Evolutionary conservation across 2,329 filamentous ascomycete species (phyloP), one percentile per base, ranked within the genome.

Genomic region (Ilyonectria destructans): DNA sequence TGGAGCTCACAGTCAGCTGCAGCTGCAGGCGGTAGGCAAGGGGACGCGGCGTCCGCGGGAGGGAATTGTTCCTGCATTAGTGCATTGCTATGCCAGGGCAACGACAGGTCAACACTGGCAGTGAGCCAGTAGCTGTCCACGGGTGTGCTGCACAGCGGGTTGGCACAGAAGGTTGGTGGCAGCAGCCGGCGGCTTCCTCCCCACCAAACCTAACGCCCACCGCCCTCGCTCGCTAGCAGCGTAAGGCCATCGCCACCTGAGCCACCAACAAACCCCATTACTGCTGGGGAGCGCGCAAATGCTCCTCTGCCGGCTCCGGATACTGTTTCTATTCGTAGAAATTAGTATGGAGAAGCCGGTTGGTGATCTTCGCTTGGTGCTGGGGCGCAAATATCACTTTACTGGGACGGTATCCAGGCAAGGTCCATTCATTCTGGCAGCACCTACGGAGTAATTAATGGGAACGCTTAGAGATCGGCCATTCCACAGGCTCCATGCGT

Each of bases 21-120:
- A 60, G 58, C 46, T 60, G 46, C 58, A 60, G 21, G 40, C 26
- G 31, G 31, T 33, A 29, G 48, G 49, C 12, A 59, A 52, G 46
- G 58, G 66, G 55, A 63, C 65, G 60, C 37, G 40, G 45, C 29
- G 69, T 60, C 59, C 58, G 64, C 68, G 65, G 69, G 68, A 68
- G 62, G 67, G 51, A 62, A 62, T 69, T 71, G 74, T 76, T 76
- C 74, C 74, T 76, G 74, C 74, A 76, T 75, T 76, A 76, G 74
- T 68, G 68, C 63, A 62, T 17, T 45, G 52, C 60, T 58, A 63
- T 73, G 66, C 58, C 71, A 75, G 71, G 68, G 67, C 71, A 55
- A 33, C 45, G 62, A 68, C 55, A 67, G n/a, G 51, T 46, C 58
- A 62, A 26, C 64, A 61, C 43, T 68, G 67, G 64, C 69, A 65